These are phyloP conservation scores for Verticillium zaregamsianum DNA, from an alignment of 2,329 filamentous ascomycete genomes.

Conservation along the genomic window DNA sequence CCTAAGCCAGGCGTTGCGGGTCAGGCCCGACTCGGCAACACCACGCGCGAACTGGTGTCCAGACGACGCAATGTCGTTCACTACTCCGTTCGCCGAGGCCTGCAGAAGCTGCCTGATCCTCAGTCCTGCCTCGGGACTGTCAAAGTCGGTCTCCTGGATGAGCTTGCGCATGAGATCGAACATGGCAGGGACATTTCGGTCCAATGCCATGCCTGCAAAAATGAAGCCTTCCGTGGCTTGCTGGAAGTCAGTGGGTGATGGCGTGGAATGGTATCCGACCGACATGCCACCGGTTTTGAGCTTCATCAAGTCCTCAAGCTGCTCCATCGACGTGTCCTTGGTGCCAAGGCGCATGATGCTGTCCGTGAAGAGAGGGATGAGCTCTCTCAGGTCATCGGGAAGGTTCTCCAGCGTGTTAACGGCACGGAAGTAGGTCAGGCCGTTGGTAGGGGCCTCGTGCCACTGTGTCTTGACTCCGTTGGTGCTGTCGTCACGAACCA, in stretches of 20 bases:
- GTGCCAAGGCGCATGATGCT: conserved; percentile 92
- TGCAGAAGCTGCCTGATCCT: conserved; percentile 86
- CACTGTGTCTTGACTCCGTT: conserved; percentile 73
- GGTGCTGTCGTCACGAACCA: conserved; percentile 60
- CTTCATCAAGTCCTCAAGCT: conserved; percentile 93
- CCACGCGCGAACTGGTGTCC: conserved; percentile 84
- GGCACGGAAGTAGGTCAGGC: conserved; percentile 91
- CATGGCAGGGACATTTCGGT: conserved; percentile 88
- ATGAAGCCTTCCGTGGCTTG: conserved; percentile 75
- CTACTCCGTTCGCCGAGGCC: conserved; percentile 79
- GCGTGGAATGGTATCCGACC: conserved; percentile 77
- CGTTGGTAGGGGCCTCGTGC: conserved; percentile 91
- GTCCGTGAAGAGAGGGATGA: conserved; percentile 88
- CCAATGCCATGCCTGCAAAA: conserved; percentile 81
- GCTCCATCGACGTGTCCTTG: conserved; percentile 82
- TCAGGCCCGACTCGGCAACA: conserved; percentile 77
- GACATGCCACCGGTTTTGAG: conserved; percentile 90
- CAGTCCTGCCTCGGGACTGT: conserved; percentile 72
- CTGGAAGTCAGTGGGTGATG: conserved; percentile 69
- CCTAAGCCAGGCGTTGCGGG: conserved; percentile 63
- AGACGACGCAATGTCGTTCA: conserved; percentile 87
- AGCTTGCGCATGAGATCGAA: conserved; percentile 78
- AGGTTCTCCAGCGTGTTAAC: conserved; percentile 76
- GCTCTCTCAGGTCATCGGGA: conserved; percentile 75
- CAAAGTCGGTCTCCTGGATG: conserved; percentile 85